Conservation (phyloP, 2,329 filamentous ascomycete species). For the Aureobasidium sp. region DNA sequence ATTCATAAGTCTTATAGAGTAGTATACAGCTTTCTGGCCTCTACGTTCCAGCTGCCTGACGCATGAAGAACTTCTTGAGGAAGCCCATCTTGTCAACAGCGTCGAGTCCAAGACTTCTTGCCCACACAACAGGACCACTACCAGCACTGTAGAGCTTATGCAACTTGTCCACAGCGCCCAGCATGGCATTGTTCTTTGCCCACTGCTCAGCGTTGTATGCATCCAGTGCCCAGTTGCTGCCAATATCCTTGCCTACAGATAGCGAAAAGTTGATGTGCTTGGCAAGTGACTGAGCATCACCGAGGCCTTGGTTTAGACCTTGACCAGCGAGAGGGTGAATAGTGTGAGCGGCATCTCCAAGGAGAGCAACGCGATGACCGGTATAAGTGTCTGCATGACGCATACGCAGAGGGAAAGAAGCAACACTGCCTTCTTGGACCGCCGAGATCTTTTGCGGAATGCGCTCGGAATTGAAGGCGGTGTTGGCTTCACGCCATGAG, state of each 20-base stretch:
- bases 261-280: slow-evolving; percentile 68
- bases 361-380: slow-evolving; percentile 77
- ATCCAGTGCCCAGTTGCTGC: slow-evolving; percentile 68
- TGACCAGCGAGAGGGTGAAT: slow-evolving; percentile 92
- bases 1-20: not conserved
- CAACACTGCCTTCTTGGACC: slow-evolving; percentile 71
- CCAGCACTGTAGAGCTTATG: slow-evolving; percentile 85
- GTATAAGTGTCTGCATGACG: slow-evolving; percentile 93
- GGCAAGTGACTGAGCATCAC: slow-evolving; percentile 72
- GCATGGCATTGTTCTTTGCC: slow-evolving; percentile 65
- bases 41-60: slow-evolving; percentile 41
- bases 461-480: slow-evolving; percentile 30
- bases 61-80: slow-evolving; percentile 82
- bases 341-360: slow-evolving; percentile 92
- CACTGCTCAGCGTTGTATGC: slow-evolving; percentile 75
- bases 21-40: not conserved
- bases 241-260: slow-evolving; percentile 81
- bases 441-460: slow-evolving; percentile 58
- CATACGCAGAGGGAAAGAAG: slow-evolving; percentile 84
- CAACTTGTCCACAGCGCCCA: slow-evolving; percentile 78
- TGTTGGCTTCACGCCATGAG: slow-evolving; percentile 73
- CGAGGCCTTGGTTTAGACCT: slow-evolving; percentile 87
- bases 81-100: slow-evolving; percentile 66
- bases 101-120: slow-evolving; percentile 67
- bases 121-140: slow-evolving; percentile 68